A percentile compares a stretch with the other conserved stretches of the same genome.
phyloP scores from a whole-genome alignment of 148 eudicot genomes.

The Heliamphora exappendiculata region DNA sequence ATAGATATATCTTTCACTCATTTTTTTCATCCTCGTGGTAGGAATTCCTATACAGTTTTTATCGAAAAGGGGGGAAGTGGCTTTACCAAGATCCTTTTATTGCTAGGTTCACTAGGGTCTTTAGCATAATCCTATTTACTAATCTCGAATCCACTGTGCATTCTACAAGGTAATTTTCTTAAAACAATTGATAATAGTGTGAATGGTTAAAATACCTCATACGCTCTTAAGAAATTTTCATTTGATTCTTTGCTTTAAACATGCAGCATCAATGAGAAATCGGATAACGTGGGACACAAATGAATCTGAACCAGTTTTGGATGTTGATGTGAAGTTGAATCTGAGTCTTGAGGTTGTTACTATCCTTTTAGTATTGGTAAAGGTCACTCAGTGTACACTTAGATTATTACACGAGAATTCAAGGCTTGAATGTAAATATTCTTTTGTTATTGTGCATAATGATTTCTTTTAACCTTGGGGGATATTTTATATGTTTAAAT shows the following conservation, averaged over 20 bases:
- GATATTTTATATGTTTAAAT: neutral
- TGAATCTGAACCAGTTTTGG: conserved; percentile 48
- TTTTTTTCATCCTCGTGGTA: no score
- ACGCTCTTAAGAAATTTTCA: neutral
- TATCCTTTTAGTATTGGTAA: conserved; percentile 5
- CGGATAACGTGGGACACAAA: conserved; percentile 53
- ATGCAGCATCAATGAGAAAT: conserved; percentile 83
- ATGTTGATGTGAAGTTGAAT: conserved; percentile 64
- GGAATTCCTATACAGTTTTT: neutral
- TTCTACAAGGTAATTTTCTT: neutral
- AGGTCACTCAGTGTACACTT: neutral
- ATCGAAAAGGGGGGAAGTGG: neutral
- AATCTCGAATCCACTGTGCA: neutral
- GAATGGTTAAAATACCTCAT: neutral
- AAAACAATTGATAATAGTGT: neutral
- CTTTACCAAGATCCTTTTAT: neutral
- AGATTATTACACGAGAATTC: neutral
- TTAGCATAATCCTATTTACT: neutral
- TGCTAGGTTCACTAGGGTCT: neutral
- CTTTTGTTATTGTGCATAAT: neutral
- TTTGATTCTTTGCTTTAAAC: conserved; percentile 15
- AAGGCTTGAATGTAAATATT: neutral
- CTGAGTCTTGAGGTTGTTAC: conserved; percentile 64
- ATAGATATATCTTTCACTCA: neutral
- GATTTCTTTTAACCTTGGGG: neutral